Percentiles rank a stretch among this genome's conserved stretches.
phyloP scores from a whole-genome alignment of 2,329 filamentous ascomycete genomes.

The Sclerotiophoma versabilis region DNA sequence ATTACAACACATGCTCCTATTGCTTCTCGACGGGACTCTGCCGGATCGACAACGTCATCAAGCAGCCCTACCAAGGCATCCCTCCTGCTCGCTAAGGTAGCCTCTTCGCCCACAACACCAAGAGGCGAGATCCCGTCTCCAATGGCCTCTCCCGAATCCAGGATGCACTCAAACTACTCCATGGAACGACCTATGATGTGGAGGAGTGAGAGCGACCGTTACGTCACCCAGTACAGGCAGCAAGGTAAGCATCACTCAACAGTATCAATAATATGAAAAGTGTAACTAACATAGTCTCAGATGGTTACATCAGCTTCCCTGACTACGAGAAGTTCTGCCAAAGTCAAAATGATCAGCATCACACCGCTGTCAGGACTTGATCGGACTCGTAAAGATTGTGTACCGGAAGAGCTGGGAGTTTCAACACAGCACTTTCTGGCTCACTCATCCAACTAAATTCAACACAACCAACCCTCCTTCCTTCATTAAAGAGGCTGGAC shows the following conservation, averaged over 20 bases:
- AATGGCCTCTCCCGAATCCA: conserved; percentile 37
- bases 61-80: conserved; percentile 53
- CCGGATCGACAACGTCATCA: conserved; percentile 35
- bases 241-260: conserved; percentile 41
- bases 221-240: conserved; percentile 46
- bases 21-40: conserved; percentile 51
- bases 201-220: conserved; percentile 49
- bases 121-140: conserved; percentile 44
- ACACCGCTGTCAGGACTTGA: conserved; percentile 46
- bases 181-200: conserved; percentile 43
- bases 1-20: conserved; percentile 51
- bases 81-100: conserved; percentile 53
- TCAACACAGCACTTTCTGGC: conserved; percentile 6
- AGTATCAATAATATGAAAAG: neutral
- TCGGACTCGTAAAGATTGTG: neutral
- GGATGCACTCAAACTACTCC: conserved; percentile 39
- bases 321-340: conserved; percentile 72
- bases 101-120: conserved; percentile 51
- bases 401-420: neutral
- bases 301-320: conserved; percentile 75
- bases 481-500: neutral
- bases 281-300: conserved; percentile 36
- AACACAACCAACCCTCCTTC: neutral
- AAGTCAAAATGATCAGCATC: conserved; percentile 41
- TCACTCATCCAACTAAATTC: neutral